A percentile compares a stretch with the other conserved stretches of the same genome.
Conservation (phyloP, 371 early-diverging fungal genomes). For the Actinomucor elegans region DNA sequence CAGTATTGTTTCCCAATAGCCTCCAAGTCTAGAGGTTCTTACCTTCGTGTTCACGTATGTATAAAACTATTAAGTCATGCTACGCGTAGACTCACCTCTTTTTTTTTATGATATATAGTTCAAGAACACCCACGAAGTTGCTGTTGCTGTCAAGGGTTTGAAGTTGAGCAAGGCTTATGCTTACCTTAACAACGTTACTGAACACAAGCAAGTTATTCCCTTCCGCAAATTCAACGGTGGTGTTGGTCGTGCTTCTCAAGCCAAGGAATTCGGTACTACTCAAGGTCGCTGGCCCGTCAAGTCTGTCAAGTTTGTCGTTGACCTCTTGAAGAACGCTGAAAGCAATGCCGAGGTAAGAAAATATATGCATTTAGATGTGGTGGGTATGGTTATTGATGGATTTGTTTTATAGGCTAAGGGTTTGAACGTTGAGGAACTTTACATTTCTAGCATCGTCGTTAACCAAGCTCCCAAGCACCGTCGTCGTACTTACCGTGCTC, state of each 20-base stretch:
- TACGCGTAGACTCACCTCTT: too few relatives aligned
- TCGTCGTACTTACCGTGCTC: constrained; percentile 98
- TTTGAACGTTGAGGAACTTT: constrained; percentile 81
- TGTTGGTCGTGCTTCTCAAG: constrained; percentile 98
- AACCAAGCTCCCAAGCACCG: constrained; percentile 98
- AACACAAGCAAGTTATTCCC: constrained; percentile 97
- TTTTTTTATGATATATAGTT: constrained; percentile 40
- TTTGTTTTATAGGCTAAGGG: constrained; percentile 73
- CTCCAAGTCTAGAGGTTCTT: constrained; percentile 42
- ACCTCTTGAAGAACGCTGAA: constrained; percentile 97
- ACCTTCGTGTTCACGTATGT: constrained; percentile 43
- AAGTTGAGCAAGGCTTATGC: constrained; percentile 91
- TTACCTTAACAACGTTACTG: constrained; percentile 96
- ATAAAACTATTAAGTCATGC: background rate
- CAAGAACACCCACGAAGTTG: constrained; percentile 99
- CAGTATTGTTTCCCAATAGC: constrained; percentile 13
- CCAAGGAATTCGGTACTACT: constrained; percentile 91
- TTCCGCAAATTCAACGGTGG: constrained; percentile 98
- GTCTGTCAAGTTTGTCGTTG: constrained; percentile 90
- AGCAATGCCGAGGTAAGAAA: constrained; percentile 86
- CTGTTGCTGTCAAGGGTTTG: constrained; percentile 93
- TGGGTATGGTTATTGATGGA: background rate
- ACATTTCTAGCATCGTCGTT: constrained; percentile 95
- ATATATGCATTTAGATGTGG: background rate
- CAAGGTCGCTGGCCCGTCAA: constrained; percentile 99